Base-by-base conservation (phyloP, 2,329 filamentous ascomycete species). In the Aspergillus neoniger region DNA sequence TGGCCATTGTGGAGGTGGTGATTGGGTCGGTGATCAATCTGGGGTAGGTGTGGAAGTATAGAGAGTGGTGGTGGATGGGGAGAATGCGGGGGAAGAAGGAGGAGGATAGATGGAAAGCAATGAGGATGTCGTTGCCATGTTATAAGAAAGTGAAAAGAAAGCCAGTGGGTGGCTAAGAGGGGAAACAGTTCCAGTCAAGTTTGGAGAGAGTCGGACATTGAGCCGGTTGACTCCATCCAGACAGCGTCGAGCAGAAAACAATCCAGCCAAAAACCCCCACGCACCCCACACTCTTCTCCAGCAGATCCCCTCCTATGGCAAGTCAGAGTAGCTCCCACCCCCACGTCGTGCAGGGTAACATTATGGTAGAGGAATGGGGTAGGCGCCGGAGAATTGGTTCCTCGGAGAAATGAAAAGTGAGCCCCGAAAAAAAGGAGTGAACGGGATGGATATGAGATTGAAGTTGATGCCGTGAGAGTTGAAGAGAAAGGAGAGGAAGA, bases 1-100 rank as follows among this genome's bases (percentile, higher is more conserved):
- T 54, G 59, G 65, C 65, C 69, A 71, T 73, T 44, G 15, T 36
- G 59, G 55, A 32, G 43, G 12, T 28, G 55, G 55, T 54, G 38
- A 17, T 19, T 44, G 28, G 8, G 9, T 21, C 15, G 28, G 14
- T 44, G 15, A 38, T 38, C 9, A 44, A 25, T 50, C 39, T 21
- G 38, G 41, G n/a, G 30, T 32, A 10, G 19, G 12, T 9, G 17
- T 15, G 23, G 44, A 49, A 49, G 44, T 49, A 28, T 49, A 49
- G 21, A 43, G 14, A 25, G 23, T 25, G 10, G 19, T 44, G 41
- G 32, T 30, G 17, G 53, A 41, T 55, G 19, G 32, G 38, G 41
- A 9, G 38, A 48, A 48, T 57, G 48, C 43, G 55, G 52, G 25
- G 25, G 41, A 49, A 54, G 50, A 52, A 17, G 15, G 43, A 49